These are phyloP conservation scores for Oryza punctata DNA, from an alignment of 176 grass and related monocot genomes.

Conservation along the genomic window DNA sequence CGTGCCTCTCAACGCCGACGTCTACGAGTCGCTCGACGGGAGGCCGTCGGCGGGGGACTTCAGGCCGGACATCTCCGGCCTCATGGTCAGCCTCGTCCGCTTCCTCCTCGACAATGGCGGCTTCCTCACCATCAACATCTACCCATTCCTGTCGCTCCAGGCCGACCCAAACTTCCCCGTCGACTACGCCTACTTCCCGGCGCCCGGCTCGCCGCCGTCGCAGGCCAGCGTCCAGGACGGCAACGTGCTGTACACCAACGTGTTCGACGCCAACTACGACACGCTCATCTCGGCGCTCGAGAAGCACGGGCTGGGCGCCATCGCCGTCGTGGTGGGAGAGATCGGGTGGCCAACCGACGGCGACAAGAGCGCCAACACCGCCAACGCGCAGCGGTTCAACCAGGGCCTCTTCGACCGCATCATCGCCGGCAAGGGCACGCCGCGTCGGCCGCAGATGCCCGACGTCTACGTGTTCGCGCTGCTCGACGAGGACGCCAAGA, in stretches of 20 bases:
- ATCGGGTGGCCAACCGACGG: conserved; percentile 98
- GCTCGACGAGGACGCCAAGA: conserved; percentile 90
- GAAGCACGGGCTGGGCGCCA: conserved; percentile 67
- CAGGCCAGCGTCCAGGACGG: conserved; percentile 67
- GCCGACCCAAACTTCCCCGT: conserved; percentile 75
- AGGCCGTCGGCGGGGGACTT: conserved; percentile 75
- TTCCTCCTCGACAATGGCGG: conserved; percentile 80
- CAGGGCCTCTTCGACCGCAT: conserved; percentile 89
- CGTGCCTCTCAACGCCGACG: conserved; percentile 92
- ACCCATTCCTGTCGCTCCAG: conserved; percentile 90
- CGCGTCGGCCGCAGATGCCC: conserved; percentile 60
- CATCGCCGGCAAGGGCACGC: conserved; percentile 63
- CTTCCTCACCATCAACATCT: conserved; percentile 85
- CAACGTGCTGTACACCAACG: conserved; percentile 75
- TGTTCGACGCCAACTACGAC: conserved; percentile 98
- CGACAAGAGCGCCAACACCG: conserved; percentile 58
- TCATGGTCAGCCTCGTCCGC: conserved; percentile 72
- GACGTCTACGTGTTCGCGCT: conserved; percentile 94
- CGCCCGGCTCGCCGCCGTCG: conserved; percentile 38
- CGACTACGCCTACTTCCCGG: conserved; percentile 87
- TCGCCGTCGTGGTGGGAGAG: conserved; percentile 86
- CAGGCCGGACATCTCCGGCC: conserved; percentile 63
- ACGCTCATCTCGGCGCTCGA: conserved; percentile 86
- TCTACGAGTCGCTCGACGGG: conserved; percentile 64
- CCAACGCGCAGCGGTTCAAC: conserved; percentile 68